phyloP scores from a whole-genome alignment of 768 basidiomycete species.

The Saitozyma podzolica region DNA sequence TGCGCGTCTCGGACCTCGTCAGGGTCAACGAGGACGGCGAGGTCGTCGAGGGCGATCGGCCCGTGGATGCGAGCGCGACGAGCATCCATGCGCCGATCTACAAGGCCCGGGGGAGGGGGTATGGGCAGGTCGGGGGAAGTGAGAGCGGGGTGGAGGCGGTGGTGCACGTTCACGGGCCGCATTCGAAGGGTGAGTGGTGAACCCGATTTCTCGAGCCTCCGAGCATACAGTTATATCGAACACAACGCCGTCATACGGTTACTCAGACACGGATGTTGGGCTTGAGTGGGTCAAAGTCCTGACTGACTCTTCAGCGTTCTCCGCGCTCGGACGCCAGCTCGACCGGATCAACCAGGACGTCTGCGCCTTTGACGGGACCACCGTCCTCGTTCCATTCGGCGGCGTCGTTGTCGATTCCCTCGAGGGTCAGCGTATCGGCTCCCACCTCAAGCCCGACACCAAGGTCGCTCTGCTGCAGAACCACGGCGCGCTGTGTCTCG shows the following conservation, averaged over 20 bases:
- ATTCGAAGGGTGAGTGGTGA: conserved; percentile 22
- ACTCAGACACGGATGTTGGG: too few species aligned
- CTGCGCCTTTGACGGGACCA: conserved; percentile 28
- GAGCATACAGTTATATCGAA: too few species aligned
- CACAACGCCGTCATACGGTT: too few species aligned
- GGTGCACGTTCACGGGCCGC: conserved; percentile 37
- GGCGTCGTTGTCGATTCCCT: conserved; percentile 33
- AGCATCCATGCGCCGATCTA: conserved; percentile 37
- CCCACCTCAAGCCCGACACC: conserved; percentile 12
- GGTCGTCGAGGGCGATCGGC: conserved; percentile 28
- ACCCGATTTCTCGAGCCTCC: neutral
- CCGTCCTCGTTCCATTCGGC: conserved; percentile 33
- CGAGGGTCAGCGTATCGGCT: conserved; percentile 32
- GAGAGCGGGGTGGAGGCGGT: conserved; percentile 28
- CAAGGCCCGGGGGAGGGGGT: conserved; percentile 20
- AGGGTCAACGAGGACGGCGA: conserved; percentile 16
- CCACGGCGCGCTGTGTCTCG: conserved; percentile 28
- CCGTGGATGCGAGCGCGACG: conserved; percentile 32
- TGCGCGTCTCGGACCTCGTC: conserved; percentile 33
- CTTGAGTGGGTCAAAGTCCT: neutral
- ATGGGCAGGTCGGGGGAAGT: conserved; percentile 16
- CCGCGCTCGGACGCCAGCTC: conserved; percentile 23
- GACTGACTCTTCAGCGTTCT: conserved; percentile 17
- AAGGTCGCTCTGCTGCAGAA: conserved; percentile 33
- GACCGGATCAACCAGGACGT: conserved; percentile 39